Percentiles rank a stretch among this genome's conserved stretches.
Conservation (phyloP, 2,329 filamentous ascomycete species). For the Sporothrix sp. region DNA sequence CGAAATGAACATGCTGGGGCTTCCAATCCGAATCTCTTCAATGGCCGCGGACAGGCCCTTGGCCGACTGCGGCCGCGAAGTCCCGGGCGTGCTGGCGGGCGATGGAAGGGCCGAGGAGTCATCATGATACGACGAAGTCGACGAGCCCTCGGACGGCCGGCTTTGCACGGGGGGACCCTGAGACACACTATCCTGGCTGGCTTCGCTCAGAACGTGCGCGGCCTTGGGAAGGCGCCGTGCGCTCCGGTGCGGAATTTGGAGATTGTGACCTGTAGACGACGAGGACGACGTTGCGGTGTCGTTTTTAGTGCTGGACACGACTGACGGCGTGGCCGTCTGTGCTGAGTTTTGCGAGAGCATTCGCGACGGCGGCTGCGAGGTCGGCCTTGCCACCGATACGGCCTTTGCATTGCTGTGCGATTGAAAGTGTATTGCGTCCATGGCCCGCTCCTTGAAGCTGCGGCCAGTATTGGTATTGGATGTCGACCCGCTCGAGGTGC, state of each 20-base stretch:
- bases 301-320: background rate
- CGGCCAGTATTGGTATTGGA: conserved; percentile 1
- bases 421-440: conserved; percentile 10
- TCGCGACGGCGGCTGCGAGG: background rate
- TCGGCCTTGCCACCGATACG: background rate
- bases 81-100: conserved; percentile 32
- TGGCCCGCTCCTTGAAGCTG: conserved; percentile 16
- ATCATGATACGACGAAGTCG: conserved; percentile 34
- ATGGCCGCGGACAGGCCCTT: conserved; percentile 24
- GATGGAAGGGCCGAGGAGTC: conserved; percentile 28
- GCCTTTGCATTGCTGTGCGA: background rate
- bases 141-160: conserved; percentile 24
- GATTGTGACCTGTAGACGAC: background rate
- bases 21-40: conserved; percentile 16
- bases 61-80: conserved; percentile 33
- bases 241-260: conserved; percentile 1
- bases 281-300: background rate
- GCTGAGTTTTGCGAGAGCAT: background rate
- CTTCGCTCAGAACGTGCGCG: conserved; percentile 12
- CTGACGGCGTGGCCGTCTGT: background rate
- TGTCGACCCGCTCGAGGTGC: conserved; percentile 11
- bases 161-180: background rate
- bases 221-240: conserved; percentile 9
- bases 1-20: background rate
- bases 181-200: conserved; percentile 8